Evolutionary conservation across 2,329 filamentous ascomycete genomes (phyloP), one percentile per base, ranked within the genome.

Genomic region (Cladophialophora yegresii): DNA sequence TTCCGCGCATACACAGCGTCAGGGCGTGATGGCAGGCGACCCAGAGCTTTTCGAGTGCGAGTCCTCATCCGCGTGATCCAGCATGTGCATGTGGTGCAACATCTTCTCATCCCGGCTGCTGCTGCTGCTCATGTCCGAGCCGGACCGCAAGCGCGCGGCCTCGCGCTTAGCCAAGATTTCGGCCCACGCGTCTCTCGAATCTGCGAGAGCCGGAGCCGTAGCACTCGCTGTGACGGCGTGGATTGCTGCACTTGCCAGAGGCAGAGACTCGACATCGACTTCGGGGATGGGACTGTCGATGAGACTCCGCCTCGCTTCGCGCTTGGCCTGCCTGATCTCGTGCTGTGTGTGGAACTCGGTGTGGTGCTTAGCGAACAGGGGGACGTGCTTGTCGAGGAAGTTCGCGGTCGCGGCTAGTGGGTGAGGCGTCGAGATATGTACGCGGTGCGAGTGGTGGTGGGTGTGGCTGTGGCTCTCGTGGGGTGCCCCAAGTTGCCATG

Each of bases 371-470:
- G 66, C 54, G 53, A 68, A 68, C n/a, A 62, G 12, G 13, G 63
- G 60, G 32, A 68, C 66, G 53, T 68, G 63, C 32, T 66, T 66
- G 61, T 68, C 66, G 22, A 68, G 61, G 55, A 61, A 66, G 20
- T 49, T 45, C 10, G 61, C 22, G 10, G 65, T 50, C 6, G 62
- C 54, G 20, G 65, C 54, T 47, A 67, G 13, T 4, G 65, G 62
- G 58, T 67, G 65, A 9, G 65, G 62, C 26, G 62, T 67, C 30
- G 65, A 40, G 62, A 67, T 65, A 54, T 68, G 66, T 22, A 64
- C 40, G 61, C 60, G 63, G 28, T 62, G 49, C 43, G 47, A 32
- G 12, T 50, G 57, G 54, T 59, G 51, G n/a, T 51, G 56, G 23
- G 3, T 6, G 26, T 28, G 26, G 26, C 26, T 6, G 26, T 28